phyloP scores from a whole-genome alignment of 257 asterid species.

The Petunia axillaris region DNA sequence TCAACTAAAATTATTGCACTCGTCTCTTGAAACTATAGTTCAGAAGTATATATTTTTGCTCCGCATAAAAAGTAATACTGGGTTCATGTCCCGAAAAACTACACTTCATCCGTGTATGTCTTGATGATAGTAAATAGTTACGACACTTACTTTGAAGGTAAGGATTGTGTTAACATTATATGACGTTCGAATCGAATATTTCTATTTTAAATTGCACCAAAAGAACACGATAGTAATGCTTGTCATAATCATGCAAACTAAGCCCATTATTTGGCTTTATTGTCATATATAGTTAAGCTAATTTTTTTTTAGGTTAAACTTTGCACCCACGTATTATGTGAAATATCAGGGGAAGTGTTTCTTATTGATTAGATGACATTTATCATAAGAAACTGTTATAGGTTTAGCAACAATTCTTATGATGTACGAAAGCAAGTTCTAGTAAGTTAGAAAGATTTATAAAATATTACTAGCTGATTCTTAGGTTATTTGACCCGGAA shows the following conservation, averaged over 20 bases:
- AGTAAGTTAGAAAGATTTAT: background rate
- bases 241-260: constrained; percentile 22
- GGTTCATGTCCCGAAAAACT: no score
- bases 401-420: background rate
- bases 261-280: constrained; percentile 17
- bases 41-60: no score
- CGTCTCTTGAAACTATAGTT: no score
- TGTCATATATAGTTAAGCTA: background rate
- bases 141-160: background rate
- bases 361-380: background rate
- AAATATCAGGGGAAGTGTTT: background rate
- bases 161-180: background rate
- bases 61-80: no score
- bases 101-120: no score
- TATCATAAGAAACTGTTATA: background rate
- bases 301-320: background rate
- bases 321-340: background rate
- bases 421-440: background rate
- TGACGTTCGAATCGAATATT: background rate
- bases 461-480: background rate
- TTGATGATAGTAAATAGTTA: background rate
- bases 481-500: background rate
- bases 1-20: no score
- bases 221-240: background rate
- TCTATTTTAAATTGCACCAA: background rate